phyloP scores from a whole-genome alignment of 148 eudicot species.

The Suaeda aralocaspica region DNA sequence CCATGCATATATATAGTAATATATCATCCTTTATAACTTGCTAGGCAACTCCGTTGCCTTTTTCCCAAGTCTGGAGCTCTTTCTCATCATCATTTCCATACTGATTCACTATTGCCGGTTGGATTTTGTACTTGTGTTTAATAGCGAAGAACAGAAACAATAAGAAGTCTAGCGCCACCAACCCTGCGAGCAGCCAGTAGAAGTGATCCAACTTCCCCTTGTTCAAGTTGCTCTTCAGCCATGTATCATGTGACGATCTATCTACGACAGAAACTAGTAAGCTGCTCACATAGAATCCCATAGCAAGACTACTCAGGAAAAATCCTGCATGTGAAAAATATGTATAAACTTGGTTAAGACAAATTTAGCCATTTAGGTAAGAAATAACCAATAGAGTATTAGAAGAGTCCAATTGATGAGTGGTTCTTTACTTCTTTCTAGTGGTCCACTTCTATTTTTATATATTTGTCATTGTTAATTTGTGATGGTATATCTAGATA shows the following conservation, averaged over 20 bases:
- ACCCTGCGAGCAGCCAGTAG: constrained; percentile 39
- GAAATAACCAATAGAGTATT: no score
- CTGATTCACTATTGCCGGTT: constrained; percentile 2
- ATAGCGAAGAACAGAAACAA: constrained; percentile 31
- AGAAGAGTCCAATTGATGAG: no score
- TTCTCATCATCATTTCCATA: constrained; percentile 4
- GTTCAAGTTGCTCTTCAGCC: constrained; percentile 46
- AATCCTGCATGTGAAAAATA: constrained; percentile 39
- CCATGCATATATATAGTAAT: neutral
- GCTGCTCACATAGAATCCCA: constrained; percentile 54
- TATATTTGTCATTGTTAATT: no score
- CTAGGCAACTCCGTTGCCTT: constrained; percentile 21
- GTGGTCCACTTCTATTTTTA: no score
- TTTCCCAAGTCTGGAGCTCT: constrained; percentile 34
- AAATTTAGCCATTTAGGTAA: neutral
- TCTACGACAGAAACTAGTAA: constrained; percentile 45
- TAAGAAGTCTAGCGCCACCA: constrained; percentile 36
- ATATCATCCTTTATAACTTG: neutral
- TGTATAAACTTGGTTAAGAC: neutral
- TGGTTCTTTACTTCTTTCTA: no score
- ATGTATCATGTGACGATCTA: constrained; percentile 16
- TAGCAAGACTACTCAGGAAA: constrained; percentile 46
- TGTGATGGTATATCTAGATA: no score
- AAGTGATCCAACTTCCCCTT: constrained; percentile 39
- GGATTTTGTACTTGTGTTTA: constrained; percentile 37